Conservation (phyloP, 495 filamentous ascomycete genomes). For the Neurospora sp. region DNA sequence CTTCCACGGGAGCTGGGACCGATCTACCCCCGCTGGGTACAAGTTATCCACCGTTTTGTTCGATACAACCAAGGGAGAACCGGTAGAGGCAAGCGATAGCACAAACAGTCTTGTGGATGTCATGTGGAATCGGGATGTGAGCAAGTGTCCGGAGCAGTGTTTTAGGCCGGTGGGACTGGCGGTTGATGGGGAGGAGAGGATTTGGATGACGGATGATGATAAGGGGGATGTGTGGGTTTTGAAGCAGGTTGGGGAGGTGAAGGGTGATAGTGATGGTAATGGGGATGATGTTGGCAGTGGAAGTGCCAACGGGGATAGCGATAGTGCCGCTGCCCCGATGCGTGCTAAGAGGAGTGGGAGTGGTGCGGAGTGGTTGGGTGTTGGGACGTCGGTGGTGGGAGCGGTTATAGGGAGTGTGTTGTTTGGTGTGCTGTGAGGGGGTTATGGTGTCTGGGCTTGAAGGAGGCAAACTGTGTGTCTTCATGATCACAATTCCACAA, state of each 20-base stretch:
- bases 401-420: constrained; percentile 5
- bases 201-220: constrained; percentile 48
- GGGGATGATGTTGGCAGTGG: not conserved
- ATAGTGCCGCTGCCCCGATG: not conserved
- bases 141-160: constrained; percentile 37
- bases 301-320: not conserved
- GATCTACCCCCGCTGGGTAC: constrained; percentile 44
- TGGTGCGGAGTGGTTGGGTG: constrained; percentile 2
- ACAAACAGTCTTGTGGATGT: constrained; percentile 36
- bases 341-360: not conserved
- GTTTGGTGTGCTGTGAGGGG: not conserved
- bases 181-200: constrained; percentile 33
- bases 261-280: not conserved
- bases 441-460: not conserved
- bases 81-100: constrained; percentile 30
- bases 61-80: constrained; percentile 22
- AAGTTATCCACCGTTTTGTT: constrained; percentile 41
- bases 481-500: not conserved
- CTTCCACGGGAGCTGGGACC: constrained; percentile 44
- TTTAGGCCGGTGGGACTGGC: constrained; percentile 48
- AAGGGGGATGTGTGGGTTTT: constrained; percentile 52
- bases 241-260: constrained; percentile 3
- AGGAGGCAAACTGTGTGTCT: not conserved
- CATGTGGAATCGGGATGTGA: constrained; percentile 36
- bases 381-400: constrained; percentile 1